These are phyloP conservation scores for Cucurbita moschata DNA, from an alignment of 306 rosid genomes.

Conservation along the genomic window DNA sequence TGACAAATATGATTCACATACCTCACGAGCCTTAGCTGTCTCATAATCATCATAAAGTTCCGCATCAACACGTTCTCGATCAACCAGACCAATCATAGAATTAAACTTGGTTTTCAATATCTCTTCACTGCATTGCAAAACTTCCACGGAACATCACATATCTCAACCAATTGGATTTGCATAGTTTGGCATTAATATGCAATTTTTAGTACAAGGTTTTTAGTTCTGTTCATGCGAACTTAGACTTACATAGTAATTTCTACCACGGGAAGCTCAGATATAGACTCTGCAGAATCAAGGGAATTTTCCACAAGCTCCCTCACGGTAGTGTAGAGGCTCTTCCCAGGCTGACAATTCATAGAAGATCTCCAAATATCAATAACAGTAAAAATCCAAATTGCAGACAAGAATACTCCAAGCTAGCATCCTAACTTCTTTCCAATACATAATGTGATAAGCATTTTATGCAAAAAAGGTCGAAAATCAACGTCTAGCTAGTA, in stretches of 20 bases:
- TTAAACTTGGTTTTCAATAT: constrained; percentile 74
- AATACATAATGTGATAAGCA: background rate
- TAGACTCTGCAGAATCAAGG: constrained; percentile 85
- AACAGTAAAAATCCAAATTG: background rate
- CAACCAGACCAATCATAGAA: constrained; percentile 90
- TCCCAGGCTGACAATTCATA: constrained; percentile 66
- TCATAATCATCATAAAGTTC: constrained; percentile 75
- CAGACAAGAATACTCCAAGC: background rate
- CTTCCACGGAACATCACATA: background rate
- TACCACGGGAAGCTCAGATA: constrained; percentile 81
- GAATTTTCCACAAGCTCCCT: constrained; percentile 88
- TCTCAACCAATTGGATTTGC: background rate
- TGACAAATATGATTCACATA: constrained; percentile 11
- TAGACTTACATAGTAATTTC: constrained; percentile 66
- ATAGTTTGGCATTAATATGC: background rate
- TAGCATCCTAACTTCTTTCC: background rate
- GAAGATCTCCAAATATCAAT: background rate
- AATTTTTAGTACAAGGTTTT: background rate
- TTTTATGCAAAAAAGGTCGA: background rate
- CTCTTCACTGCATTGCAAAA: constrained; percentile 57
- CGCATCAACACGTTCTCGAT: constrained; percentile 76
- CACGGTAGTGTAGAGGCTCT: constrained; percentile 75
- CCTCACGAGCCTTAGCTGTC: constrained; percentile 87
- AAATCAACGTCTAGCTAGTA: background rate
- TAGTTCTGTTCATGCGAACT: background rate